Conservation (phyloP, 352 stramenopile genomes). For the Hyaloperonospora arabidopsidis region DNA sequence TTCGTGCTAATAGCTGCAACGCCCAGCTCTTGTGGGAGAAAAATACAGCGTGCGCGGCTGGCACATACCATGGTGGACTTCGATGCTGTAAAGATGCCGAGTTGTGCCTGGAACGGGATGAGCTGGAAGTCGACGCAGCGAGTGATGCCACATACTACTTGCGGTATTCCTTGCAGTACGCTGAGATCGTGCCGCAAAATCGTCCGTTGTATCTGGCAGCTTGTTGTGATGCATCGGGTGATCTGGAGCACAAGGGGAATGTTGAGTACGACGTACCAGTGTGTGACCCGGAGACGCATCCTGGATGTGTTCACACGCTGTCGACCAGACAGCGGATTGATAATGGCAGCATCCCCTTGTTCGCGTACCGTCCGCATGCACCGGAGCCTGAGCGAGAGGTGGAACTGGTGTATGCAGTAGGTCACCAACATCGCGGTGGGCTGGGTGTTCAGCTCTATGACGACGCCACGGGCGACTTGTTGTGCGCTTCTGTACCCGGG, state of each 20-base stretch:
- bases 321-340: slow-evolving; percentile 59
- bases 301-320: slow-evolving; percentile 71
- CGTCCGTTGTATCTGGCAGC: slow-evolving; percentile 56
- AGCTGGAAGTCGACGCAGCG: slow-evolving; percentile 26
- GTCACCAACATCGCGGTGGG: slow-evolving; percentile 67
- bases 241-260: slow-evolving; percentile 54
- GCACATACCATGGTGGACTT: slow-evolving; percentile 62
- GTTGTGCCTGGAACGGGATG: slow-evolving; percentile 55
- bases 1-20: slow-evolving; percentile 44
- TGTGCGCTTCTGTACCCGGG: slow-evolving; percentile 56
- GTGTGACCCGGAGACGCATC: slow-evolving; percentile 55
- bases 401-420: slow-evolving; percentile 71
- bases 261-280: slow-evolving; percentile 71
- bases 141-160: slow-evolving; percentile 47
- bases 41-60: slow-evolving; percentile 55
- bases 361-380: slow-evolving; percentile 18
- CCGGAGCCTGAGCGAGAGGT: slow-evolving; percentile 39
- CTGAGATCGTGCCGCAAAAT: slow-evolving; percentile 43
- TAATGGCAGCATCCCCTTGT: slow-evolving; percentile 24
- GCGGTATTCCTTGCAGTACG: slow-evolving; percentile 74
- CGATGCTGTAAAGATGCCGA: slow-evolving; percentile 68
- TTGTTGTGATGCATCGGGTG: slow-evolving; percentile 64
- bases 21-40: slow-evolving; percentile 54
- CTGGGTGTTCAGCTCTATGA: slow-evolving; percentile 71
- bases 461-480: slow-evolving; percentile 50